A percentile compares a stretch with the other conserved stretches of the same genome.
Conservation (phyloP, 1,284 basidiomycete species). For the Spongispora temasekensis region DNA sequence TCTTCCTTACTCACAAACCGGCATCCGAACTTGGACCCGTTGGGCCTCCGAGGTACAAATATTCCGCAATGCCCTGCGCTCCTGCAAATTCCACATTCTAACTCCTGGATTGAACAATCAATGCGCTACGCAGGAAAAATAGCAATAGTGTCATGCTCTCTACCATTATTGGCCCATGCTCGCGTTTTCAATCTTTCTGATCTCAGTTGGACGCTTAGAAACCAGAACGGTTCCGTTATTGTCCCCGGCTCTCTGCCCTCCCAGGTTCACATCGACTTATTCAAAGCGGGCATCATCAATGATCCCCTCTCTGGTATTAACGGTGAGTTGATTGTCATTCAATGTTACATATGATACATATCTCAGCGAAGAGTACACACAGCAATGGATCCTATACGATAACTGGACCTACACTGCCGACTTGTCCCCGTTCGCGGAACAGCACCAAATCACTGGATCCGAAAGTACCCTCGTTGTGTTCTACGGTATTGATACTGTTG, state of each 20-base stretch:
- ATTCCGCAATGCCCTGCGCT: too few relatives aligned
- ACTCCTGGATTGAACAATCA: too few relatives aligned
- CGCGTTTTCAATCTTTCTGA: conserved; percentile 5
- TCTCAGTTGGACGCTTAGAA: conserved; percentile 12
- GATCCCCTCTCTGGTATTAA: conserved; percentile 12
- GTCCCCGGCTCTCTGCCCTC: conserved; percentile 15
- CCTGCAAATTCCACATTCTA: too few relatives aligned
- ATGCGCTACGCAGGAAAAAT: too few relatives aligned
- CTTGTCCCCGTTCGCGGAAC: conserved; percentile 43
- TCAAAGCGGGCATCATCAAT: conserved; percentile 12
- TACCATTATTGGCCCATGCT: too few relatives aligned
- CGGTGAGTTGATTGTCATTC: not conserved
- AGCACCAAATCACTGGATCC: conserved; percentile 20
- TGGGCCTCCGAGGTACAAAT: too few relatives aligned
- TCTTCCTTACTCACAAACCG: too few relatives aligned
- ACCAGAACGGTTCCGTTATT: conserved; percentile 11
- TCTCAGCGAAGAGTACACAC: conserved; percentile 36
- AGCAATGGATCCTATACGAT: not conserved
- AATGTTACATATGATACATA: not conserved
- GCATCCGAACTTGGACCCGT: too few relatives aligned
- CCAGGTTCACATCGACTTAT: conserved; percentile 15
- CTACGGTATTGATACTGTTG: conserved; percentile 60
- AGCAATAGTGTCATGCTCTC: too few relatives aligned
- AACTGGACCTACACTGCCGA: conserved; percentile 38
- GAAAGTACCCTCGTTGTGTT: conserved; percentile 49